Evolutionary conservation across 805 yeast species (phyloP).

Genomic region (Teunomyces panamensis): DNA sequence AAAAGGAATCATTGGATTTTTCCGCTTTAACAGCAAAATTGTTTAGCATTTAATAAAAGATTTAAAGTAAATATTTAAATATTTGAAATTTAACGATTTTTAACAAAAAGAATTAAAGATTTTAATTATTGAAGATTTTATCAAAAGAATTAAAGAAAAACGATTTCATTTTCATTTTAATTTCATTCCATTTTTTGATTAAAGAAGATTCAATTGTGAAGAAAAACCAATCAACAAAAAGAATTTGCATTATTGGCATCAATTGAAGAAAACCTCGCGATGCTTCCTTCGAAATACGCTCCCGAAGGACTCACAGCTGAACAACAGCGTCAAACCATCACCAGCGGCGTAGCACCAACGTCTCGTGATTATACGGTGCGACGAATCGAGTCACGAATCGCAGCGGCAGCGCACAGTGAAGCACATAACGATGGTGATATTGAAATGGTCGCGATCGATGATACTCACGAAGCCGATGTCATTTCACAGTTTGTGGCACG

Average conservation of each 20-base stretch:
- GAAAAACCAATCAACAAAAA: no score
- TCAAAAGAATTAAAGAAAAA: no score
- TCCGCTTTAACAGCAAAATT: no score
- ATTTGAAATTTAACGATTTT: no score
- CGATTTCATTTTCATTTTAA: no score
- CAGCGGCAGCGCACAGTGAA: conserved; percentile 7
- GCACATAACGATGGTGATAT: conserved; percentile 25
- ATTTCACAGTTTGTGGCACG: conserved; percentile 39
- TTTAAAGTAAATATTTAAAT: no score
- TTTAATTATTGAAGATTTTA: no score
- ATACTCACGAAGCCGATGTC: conserved; percentile 39
- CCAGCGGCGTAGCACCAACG: conserved; percentile 11
- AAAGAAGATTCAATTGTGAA: no score
- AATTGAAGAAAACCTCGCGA: background rate
- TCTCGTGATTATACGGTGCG: conserved; percentile 22
- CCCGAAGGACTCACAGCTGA: conserved; percentile 29
- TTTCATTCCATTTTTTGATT: no score
- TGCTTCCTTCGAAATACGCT: conserved; percentile 38
- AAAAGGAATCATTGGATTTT: no score
- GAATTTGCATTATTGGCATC: background rate
- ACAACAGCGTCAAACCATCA: conserved; percentile 23
- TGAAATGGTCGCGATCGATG: conserved; percentile 49
- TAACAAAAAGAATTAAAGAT: no score
- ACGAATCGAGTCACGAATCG: conserved; percentile 26
- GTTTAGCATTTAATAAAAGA: no score